Evolutionary conservation across 2,329 filamentous ascomycete species (phyloP).

Genomic region (Neofusicoccum sp.): DNA sequence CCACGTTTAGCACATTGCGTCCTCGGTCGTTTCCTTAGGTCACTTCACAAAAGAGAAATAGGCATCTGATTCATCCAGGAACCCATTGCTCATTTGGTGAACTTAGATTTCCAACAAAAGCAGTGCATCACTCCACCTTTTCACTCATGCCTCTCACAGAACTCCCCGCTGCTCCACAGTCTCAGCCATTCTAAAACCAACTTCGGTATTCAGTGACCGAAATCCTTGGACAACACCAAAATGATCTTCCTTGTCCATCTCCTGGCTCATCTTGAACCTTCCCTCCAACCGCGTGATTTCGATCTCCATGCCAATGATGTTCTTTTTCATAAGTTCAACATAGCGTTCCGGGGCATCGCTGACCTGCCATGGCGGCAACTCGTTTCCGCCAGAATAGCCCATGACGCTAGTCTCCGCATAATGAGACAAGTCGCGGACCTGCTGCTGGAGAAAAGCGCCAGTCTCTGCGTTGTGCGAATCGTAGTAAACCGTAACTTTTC

Average conservation of each 20-base stretch:
- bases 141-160: too few relatives aligned
- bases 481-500: conserved; percentile 56
- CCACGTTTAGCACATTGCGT: too few relatives aligned
- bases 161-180: background rate
- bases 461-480: conserved; percentile 54
- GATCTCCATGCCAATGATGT: conserved; percentile 54
- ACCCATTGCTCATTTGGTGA: too few relatives aligned
- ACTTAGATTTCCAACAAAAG: too few relatives aligned
- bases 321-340: conserved; percentile 60
- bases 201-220: background rate
- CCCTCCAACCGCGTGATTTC: conserved; percentile 30
- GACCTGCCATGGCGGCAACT: conserved; percentile 55
- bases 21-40: too few relatives aligned
- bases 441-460: conserved; percentile 51
- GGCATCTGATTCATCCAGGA: too few relatives aligned
- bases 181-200: background rate
- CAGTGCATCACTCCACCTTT: too few relatives aligned
- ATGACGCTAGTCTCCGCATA: conserved; percentile 60
- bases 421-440: conserved; percentile 57
- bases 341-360: conserved; percentile 60
- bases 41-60: too few relatives aligned
- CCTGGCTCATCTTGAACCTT: conserved; percentile 30
- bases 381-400: conserved; percentile 50
- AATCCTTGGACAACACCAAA: background rate
- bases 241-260: conserved; percentile 11